Conservation (phyloP, 768 basidiomycete species). For the Trametes cubensis region DNA sequence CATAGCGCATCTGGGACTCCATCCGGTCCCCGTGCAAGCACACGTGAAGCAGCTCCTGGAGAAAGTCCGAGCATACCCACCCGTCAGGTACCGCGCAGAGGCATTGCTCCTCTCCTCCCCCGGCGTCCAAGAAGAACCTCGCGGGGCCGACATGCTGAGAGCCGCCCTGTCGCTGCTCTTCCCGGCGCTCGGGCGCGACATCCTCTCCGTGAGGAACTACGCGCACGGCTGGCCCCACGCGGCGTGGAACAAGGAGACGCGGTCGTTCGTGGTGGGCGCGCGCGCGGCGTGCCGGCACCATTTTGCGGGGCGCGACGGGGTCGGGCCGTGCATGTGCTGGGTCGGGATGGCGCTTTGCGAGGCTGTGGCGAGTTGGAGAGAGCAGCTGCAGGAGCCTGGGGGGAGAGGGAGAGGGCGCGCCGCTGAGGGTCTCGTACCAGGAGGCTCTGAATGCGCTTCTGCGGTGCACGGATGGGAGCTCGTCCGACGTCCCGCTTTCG, state of each 20-base stretch:
- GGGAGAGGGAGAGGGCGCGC: background rate
- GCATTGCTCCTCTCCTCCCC: constrained; percentile 6
- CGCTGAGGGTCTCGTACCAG: background rate
- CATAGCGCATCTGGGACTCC: background rate
- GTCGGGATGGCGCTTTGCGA: background rate
- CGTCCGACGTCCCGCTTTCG: background rate
- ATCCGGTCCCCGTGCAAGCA: background rate
- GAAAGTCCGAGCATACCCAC: constrained; percentile 1
- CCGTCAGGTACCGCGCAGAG: constrained; percentile 1
- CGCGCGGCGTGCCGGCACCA: background rate
- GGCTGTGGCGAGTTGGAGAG: constrained; percentile 7
- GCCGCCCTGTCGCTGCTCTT: background rate
- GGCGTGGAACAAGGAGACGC: constrained; percentile 5
- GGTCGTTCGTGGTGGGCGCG: constrained; percentile 6
- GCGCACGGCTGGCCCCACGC: background rate
- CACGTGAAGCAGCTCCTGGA: constrained; percentile 5
- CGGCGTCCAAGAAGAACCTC: background rate
- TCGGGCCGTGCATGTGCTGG: constrained; percentile 13
- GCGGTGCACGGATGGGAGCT: background rate
- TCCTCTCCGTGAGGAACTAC: constrained; percentile 9
- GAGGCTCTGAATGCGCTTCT: background rate
- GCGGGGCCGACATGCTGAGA: background rate
- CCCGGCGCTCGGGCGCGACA: background rate
- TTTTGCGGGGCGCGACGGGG: background rate
- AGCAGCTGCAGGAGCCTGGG: no score